A percentile compares a stretch with the other conserved stretches of the same genome.
phyloP scores from a whole-genome alignment of 352 stramenopile genomes.

The Bremia lactucae region DNA sequence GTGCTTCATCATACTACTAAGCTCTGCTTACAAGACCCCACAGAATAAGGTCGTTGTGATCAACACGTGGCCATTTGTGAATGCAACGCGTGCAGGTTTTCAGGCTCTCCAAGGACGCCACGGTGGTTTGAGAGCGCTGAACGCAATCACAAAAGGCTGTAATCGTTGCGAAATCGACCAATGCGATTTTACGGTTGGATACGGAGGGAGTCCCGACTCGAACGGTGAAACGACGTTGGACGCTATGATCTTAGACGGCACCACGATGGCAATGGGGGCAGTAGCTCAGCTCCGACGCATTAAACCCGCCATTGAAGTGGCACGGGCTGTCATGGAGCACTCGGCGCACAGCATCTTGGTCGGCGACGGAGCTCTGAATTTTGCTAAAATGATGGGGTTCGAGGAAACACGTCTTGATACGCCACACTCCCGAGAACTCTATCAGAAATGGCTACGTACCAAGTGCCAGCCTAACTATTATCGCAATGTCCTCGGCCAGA shows the following conservation, averaged over 20 bases:
- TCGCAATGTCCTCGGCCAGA: slow-evolving; percentile 55
- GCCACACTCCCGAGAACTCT: slow-evolving; percentile 37
- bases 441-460: slow-evolving; percentile 42
- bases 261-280: slow-evolving; percentile 75
- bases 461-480: slow-evolving; percentile 89
- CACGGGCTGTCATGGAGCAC: slow-evolving; percentile 81
- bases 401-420: slow-evolving; percentile 64
- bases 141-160: slow-evolving; percentile 61
- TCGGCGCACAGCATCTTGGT: slow-evolving; percentile 82
- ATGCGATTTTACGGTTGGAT: slow-evolving; percentile 85
- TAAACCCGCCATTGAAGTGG: slow-evolving; percentile 77
- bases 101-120: slow-evolving; percentile 17
- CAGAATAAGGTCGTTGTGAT: slow-evolving; percentile 45
- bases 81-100: slow-evolving; percentile 59
- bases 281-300: slow-evolving; percentile 73
- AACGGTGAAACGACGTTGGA: slow-evolving; percentile 85
- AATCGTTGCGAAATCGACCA: slow-evolving; percentile 76
- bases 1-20: slow-evolving; percentile 21
- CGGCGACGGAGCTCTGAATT: slow-evolving; percentile 72
- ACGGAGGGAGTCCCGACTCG: slow-evolving; percentile 78
- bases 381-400: slow-evolving; percentile 88
- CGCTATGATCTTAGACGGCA: slow-evolving; percentile 86
- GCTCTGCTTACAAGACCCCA: slow-evolving; percentile 18
- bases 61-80: slow-evolving; percentile 79
- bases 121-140: slow-evolving; percentile 21